A percentile compares a stretch with the other conserved stretches of the same genome.
phyloP scores from a whole-genome alignment of 306 rosid genomes.

The Dicorynia guianensis region DNA sequence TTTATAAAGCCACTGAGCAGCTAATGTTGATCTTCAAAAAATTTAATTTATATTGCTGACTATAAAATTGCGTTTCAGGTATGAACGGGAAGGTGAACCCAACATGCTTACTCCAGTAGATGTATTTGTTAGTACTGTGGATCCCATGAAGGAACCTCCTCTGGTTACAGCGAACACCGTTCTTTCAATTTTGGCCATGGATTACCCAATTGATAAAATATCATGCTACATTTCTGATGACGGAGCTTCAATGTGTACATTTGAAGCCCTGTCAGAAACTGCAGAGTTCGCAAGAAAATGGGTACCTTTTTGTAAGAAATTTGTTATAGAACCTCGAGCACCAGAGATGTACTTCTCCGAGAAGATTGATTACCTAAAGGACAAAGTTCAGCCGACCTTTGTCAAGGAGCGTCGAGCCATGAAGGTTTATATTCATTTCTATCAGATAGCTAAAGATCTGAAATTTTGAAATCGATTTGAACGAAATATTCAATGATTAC shows the following conservation, averaged over 20 bases:
- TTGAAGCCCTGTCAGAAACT: slow-evolving; percentile 85
- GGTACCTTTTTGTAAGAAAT: slow-evolving; percentile 97
- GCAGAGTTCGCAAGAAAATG: slow-evolving; percentile 93
- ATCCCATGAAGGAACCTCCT: slow-evolving; percentile 98
- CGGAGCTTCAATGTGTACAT: slow-evolving; percentile 96
- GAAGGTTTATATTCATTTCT: slow-evolving; percentile 64
- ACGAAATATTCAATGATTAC: not conserved
- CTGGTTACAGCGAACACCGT: slow-evolving; percentile 86
- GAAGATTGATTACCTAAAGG: slow-evolving; percentile 92
- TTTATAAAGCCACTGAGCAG: not conserved
- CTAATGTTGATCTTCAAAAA: not conserved
- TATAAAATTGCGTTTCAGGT: slow-evolving; percentile 33
- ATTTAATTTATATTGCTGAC: slow-evolving; percentile 27
- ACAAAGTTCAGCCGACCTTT: slow-evolving; percentile 96
- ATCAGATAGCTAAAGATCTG: slow-evolving; percentile 13
- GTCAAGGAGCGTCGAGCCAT: slow-evolving; percentile 94
- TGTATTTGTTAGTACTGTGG: slow-evolving; percentile 95
- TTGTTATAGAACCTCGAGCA: slow-evolving; percentile 82
- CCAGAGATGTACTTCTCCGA: slow-evolving; percentile 89
- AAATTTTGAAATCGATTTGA: not conserved
- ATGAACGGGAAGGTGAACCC: slow-evolving; percentile 90
- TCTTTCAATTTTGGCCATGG: slow-evolving; percentile 90
- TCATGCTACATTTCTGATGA: slow-evolving; percentile 95
- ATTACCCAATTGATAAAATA: slow-evolving; percentile 87
- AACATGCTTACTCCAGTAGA: slow-evolving; percentile 86